These are phyloP conservation scores for Dactylonectria macrodidyma DNA, from an alignment of 2,329 filamentous ascomycete genomes.

Conservation along the genomic window DNA sequence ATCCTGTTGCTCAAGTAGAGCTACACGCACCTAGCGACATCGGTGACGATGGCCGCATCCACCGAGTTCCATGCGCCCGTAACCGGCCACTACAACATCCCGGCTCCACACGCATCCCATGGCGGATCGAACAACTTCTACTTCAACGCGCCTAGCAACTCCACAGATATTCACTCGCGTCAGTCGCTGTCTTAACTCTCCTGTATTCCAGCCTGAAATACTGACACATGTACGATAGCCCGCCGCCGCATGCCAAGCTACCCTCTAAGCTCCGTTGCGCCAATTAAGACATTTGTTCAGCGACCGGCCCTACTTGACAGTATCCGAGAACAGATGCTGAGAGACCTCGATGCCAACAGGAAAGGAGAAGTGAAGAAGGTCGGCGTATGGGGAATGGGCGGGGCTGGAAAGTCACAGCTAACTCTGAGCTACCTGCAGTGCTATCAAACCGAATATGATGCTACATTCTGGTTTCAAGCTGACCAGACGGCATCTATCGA, in stretches of 20 bases:
- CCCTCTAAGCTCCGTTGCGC: background rate
- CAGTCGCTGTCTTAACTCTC: too few relatives aligned
- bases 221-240: too few relatives aligned
- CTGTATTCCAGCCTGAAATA: too few relatives aligned
- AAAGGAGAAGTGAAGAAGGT: background rate
- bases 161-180: too few relatives aligned
- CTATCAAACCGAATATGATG: background rate
- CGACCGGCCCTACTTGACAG: background rate
- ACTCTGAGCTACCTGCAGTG: background rate
- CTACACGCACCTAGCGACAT: too few relatives aligned
- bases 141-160: too few relatives aligned
- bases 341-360: background rate
- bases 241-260: background rate
- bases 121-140: too few relatives aligned
- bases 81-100: too few relatives aligned
- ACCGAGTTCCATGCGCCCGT: too few relatives aligned
- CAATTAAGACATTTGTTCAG: background rate
- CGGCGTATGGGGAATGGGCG: background rate
- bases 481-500: background rate
- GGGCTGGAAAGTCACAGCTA: constrained; percentile 4
- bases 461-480: background rate
- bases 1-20: too few relatives aligned
- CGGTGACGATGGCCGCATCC: too few relatives aligned
- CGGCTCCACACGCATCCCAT: too few relatives aligned
- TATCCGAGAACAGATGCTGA: background rate